Evolutionary conservation across 345 rosid species (phyloP).

Genomic region (Balakata baccata): DNA sequence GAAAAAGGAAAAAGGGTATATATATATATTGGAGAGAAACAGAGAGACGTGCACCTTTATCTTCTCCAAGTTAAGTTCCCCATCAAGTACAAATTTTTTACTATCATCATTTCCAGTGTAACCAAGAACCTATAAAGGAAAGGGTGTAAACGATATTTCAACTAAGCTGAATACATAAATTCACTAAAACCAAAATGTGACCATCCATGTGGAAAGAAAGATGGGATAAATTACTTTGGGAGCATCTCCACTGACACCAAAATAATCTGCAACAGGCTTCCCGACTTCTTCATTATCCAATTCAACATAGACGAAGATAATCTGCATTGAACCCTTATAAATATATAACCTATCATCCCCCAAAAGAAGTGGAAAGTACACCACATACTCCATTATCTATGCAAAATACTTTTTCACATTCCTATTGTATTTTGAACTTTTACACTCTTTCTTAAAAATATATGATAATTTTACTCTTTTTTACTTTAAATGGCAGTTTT

Average conservation of each 20-base stretch:
- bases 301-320: conserved; percentile 80
- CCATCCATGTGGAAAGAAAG: neutral
- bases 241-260: conserved; percentile 65
- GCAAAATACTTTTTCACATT: too few species aligned
- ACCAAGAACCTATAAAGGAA: conserved; percentile 58
- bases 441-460: too few species aligned
- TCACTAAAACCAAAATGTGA: neutral
- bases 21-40: neutral
- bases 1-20: neutral
- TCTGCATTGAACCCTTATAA: conserved; percentile 43
- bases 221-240: conserved; percentile 44
- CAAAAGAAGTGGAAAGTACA: too few species aligned
- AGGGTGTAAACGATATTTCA: conserved; percentile 13
- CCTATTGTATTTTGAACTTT: too few species aligned
- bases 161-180: neutral
- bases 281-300: conserved; percentile 91
- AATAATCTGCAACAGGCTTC: conserved; percentile 89
- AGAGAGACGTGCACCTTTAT: conserved; percentile 54
- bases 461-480: too few species aligned
- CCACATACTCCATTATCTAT: too few species aligned
- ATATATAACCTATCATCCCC: neutral
- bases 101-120: conserved; percentile 86
- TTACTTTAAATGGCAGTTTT: too few species aligned
- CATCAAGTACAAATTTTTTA: conserved; percentile 61
- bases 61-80: conserved; percentile 59